Evolutionary conservation across 177 flowering plant species (phyloP).

Genomic region (Vitis hybrid): DNA sequence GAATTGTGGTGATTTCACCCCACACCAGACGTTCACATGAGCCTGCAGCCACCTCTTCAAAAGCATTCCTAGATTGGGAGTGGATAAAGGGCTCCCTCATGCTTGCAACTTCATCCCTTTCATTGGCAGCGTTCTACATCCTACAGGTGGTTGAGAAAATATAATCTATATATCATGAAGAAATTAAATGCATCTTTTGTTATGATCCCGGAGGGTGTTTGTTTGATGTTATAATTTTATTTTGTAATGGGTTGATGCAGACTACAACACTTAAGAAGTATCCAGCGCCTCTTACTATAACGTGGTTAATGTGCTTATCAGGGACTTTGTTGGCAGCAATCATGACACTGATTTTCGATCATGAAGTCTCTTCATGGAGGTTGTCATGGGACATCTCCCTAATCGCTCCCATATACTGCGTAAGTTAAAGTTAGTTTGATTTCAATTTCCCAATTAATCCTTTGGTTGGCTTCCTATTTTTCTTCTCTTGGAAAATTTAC

Average conservation of each 20-base stretch:
- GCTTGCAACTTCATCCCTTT: slow-evolving; percentile 14
- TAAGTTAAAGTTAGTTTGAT: slow-evolving; percentile 1
- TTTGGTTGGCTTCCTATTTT: too few species aligned
- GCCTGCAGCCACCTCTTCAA: neutral
- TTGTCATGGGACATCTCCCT: slow-evolving; percentile 23
- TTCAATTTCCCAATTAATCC: too few species aligned
- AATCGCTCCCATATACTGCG: slow-evolving; percentile 19
- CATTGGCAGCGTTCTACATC: slow-evolving; percentile 11
- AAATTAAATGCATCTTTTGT: too few species aligned
- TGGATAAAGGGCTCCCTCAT: slow-evolving; percentile 31
- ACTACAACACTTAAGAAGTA: slow-evolving; percentile 21
- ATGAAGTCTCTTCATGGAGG: slow-evolving; percentile 20
- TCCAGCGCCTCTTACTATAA: slow-evolving; percentile 21
- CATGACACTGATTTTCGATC: slow-evolving; percentile 19
- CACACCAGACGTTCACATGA: neutral
- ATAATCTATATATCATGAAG: too few species aligned
- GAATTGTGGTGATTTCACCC: slow-evolving; percentile 1
- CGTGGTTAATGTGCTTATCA: slow-evolving; percentile 21
- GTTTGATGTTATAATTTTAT: too few species aligned
- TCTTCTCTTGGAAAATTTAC: too few species aligned
- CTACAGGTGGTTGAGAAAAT: slow-evolving; percentile 10
- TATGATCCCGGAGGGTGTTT: too few species aligned
- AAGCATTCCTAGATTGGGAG: neutral
- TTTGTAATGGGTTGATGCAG: slow-evolving; percentile 6
- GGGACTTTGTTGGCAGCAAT: slow-evolving; percentile 22